Base-by-base conservation (phyloP, 768 basidiomycete genomes). In the Lanmaoa rubissima region DNA sequence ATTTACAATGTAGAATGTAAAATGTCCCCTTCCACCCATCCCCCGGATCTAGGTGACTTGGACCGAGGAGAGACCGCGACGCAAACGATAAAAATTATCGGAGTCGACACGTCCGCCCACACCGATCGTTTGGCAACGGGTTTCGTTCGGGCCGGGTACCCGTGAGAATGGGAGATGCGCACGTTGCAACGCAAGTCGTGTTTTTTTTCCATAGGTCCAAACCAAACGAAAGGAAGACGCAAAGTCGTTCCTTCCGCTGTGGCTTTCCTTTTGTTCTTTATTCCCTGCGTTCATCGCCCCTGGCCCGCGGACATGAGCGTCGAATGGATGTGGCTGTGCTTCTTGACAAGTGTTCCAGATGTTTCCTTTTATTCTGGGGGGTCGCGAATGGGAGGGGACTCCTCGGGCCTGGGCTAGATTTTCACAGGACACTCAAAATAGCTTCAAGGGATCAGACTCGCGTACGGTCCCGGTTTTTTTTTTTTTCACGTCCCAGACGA, bases 261-360 rank as follows among this genome's bases (percentile, higher is more conserved):
- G 9, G 24, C 14, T 17, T 42, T 39, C 17, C 38, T 4, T 39
- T 16, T 24, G 21, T 24, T 24, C 2, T 8, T 31, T 31, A 31
- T 8, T 1, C 28, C 28, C 1, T 34, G 11, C 32, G 41, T 42
- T 21, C 26, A 17, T 31, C 19, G 19, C 39, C 19, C 39, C 35
- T 38, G 49, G 11, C 28, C 51, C 51, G 53, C 38, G 51, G 53
- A 54, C 21, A 54, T 54, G 28, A 19, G 26, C 14, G 31, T 53
- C 39, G 53, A 54, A 50, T n/a, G 49, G 21, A 28, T 8, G 38
- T 40, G 39, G 49, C 38, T 2, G 38, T 51, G 26, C 6, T n/a
- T 48, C 34, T 36, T 11, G 48, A 28, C 2, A 31, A 10, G 17
- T 39, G 19, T 48, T 39, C 24, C 21, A 11, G 28, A 21, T 7